Conservation (phyloP, 495 filamentous ascomycete species). For the Ramalina peruviana region DNA sequence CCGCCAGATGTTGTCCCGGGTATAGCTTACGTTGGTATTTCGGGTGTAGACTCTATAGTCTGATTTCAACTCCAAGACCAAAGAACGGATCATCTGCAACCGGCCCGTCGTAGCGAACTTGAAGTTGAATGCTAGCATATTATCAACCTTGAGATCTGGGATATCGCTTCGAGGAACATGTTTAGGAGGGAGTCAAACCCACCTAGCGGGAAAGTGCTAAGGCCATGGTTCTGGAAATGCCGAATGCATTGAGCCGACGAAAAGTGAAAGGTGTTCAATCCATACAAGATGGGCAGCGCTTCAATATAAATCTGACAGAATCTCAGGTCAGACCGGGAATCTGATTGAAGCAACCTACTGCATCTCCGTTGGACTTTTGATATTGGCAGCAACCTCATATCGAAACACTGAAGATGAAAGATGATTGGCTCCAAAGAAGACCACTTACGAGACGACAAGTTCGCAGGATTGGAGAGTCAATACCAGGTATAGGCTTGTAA, state of each 20-base stretch:
- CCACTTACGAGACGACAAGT: conserved; percentile 5
- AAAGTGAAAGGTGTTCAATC: conserved; percentile 12
- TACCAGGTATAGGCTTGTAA: conserved; percentile 10
- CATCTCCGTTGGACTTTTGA: too few species aligned
- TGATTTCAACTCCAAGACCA: conserved; percentile 9
- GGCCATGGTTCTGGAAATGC: conserved; percentile 11
- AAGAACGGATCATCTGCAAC: conserved; percentile 6
- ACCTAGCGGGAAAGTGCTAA: conserved; percentile 9
- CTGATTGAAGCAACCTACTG: too few species aligned
- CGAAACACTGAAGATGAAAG: too few species aligned
- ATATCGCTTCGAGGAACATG: neutral
- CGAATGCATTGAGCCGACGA: conserved; percentile 9
- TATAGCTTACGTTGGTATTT: neutral
- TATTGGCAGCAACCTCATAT: too few species aligned
- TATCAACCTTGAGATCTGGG: neutral
- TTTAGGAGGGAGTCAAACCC: neutral
- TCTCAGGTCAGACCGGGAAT: too few species aligned
- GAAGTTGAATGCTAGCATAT: conserved; percentile 9
- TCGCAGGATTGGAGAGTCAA: conserved; percentile 9
- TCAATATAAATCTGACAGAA: conserved; percentile 7
- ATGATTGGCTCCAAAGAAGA: too few species aligned
- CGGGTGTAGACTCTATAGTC: conserved; percentile 5
- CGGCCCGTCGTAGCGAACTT: conserved; percentile 6
- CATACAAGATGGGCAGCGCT: conserved; percentile 12
- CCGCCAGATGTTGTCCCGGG: conserved; percentile 10